These are phyloP conservation scores for Sarcodon sp. DNA, from an alignment of 768 basidiomycete genomes.

Conservation along the genomic window DNA sequence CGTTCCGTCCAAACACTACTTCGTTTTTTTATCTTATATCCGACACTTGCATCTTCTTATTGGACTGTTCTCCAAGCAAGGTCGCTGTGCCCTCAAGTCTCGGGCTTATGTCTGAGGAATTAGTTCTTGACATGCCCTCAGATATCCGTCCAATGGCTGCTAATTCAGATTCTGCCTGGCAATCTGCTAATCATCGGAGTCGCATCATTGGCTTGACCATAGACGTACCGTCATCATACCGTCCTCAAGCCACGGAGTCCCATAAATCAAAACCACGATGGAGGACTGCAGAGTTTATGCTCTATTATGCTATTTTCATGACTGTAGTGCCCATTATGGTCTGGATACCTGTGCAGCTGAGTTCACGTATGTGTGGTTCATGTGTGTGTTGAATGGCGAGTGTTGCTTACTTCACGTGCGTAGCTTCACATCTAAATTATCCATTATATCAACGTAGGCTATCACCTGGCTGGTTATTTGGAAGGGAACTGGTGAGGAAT, in stretches of 20 bases:
- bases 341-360: slow-evolving; percentile 63
- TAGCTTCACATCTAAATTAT: slow-evolving; percentile 72
- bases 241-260: slow-evolving; percentile 12
- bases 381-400: not conserved
- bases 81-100: too few species aligned
- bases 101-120: slow-evolving; percentile 10
- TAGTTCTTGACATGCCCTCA: slow-evolving; percentile 16
- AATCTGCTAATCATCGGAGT: slow-evolving; percentile 4
- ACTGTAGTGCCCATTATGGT: slow-evolving; percentile 62
- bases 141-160: slow-evolving; percentile 11
- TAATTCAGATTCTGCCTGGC: slow-evolving; percentile 9
- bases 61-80: too few species aligned
- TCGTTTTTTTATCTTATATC: too few species aligned
- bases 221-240: slow-evolving; percentile 32
- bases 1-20: too few species aligned
- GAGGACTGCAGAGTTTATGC: slow-evolving; percentile 68
- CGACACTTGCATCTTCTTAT: too few species aligned
- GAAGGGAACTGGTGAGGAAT: slow-evolving; percentile 57
- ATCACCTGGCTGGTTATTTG: slow-evolving; percentile 71
- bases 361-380: slow-evolving; percentile 45
- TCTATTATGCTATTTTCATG: slow-evolving; percentile 53
- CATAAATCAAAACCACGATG: slow-evolving; percentile 42
- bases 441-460: slow-evolving; percentile 40
- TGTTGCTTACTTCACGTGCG: slow-evolving; percentile 1
- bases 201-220: slow-evolving; percentile 41